Evolutionary conservation across 345 rosid genomes (phyloP), one percentile per base, ranked within the genome.

Genomic region (Nephelium lappaceum): DNA sequence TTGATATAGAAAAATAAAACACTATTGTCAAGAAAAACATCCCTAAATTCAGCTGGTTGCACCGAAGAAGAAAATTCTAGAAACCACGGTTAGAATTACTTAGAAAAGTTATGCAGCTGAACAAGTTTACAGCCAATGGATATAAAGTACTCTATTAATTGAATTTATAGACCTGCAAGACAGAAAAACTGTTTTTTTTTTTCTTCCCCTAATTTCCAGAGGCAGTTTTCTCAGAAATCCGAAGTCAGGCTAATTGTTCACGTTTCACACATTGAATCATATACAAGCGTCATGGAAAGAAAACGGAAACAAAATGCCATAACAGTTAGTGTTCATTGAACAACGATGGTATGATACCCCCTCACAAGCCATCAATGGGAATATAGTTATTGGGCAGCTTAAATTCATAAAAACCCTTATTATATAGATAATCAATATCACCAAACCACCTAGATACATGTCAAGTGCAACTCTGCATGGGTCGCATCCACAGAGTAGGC

Each of bases 51-150:
- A 62, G 49, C 69, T 63, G 39, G 76, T 58, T 57, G 64, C 49
- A 58, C 42, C 31, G 2, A 16, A 45, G 68, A 42, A 74, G 24
- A 36, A 62, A 42, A 47, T 24, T 43, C 57, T 8, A 12, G 58
- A 74, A 41, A 43, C 18, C 18, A 72, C 57, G 36, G 49, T 55
- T 38, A 53, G 36, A 31, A 31, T 31, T 31, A 31, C 36, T 31
- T 31, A 31, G 27, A 31, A 55, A 72, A 72, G 18, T 6, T 21
- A 45, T 18, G 24, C 27, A 42, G 60, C 43, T 2, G 64, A 62
- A 74, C 68, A 45, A 43, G 25, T 63, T 61, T 74, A 11, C 77
- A 16, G 41, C 21, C 77, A 57, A 36, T 49, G 53, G 27, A 31
- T 8, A 63, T 75, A 27, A 66, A 45, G 3, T 23, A 42, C 2